Conservation (phyloP, 2,329 filamentous ascomycete species). For the Claviceps sp. region DNA sequence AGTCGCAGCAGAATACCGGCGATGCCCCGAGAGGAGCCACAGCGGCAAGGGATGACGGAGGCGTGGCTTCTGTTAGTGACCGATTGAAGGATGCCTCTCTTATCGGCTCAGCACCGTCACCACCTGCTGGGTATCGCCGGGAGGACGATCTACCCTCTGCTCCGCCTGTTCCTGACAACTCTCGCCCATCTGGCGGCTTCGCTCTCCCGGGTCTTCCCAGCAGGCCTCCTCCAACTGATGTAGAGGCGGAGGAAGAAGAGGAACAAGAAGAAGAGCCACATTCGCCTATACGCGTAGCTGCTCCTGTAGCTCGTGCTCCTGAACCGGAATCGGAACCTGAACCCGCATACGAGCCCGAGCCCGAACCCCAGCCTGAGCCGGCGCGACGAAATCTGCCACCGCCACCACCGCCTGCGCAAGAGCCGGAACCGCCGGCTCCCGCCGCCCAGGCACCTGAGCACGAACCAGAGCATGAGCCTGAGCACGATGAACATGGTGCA, state of each 20-base stretch:
- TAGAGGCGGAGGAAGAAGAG: conserved; percentile 28
- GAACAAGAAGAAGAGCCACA: conserved; percentile 36
- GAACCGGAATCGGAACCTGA: conserved; percentile 17
- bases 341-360: conserved; percentile 22
- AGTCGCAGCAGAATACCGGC: conserved; percentile 49
- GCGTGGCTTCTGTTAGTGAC: conserved; percentile 63
- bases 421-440: conserved; percentile 34
- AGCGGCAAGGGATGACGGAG: conserved; percentile 39
- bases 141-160: conserved; percentile 31
- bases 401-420: conserved; percentile 48
- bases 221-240: conserved; percentile 40
- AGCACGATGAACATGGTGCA: conserved; percentile 17
- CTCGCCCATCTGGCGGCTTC: conserved; percentile 61
- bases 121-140: conserved; percentile 20
- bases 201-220: conserved; percentile 65
- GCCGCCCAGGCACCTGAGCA: conserved; percentile 13
- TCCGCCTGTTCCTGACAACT: conserved; percentile 38
- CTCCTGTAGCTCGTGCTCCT: conserved; percentile 61
- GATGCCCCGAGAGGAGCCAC: conserved; percentile 29
- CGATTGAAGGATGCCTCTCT: conserved; percentile 68
- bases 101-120: conserved; percentile 38
- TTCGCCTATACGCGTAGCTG: conserved; percentile 75
- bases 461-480: conserved; percentile 38
- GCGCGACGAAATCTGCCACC: conserved; percentile 38
- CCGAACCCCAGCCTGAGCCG: conserved; percentile 33